Percentiles rank a stretch among this genome's conserved stretches.
Conservation (phyloP, 1,139 yeast species). For the Candida pseudoviswanathii region DNA sequence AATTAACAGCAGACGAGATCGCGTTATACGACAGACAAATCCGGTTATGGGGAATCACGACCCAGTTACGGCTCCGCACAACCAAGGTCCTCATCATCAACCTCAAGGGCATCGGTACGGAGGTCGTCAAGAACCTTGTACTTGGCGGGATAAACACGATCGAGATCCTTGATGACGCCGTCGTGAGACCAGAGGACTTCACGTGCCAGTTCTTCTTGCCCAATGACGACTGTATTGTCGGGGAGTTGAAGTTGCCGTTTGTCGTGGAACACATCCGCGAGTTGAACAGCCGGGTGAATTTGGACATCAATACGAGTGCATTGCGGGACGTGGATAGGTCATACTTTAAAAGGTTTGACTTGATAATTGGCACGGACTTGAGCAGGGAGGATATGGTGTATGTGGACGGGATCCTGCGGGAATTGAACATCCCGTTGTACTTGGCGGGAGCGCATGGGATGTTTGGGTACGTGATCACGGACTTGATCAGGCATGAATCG, state of each 20-base stretch:
- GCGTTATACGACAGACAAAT: constrained; percentile 95
- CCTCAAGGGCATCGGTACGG: constrained; percentile 74
- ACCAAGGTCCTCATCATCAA: constrained; percentile 71
- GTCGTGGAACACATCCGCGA: constrained; percentile 60
- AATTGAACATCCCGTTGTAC: constrained; percentile 63
- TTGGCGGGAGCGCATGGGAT: constrained; percentile 74
- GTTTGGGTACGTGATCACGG: constrained; percentile 81
- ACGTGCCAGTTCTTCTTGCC: constrained; percentile 80
- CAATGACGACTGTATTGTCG: constrained; percentile 48
- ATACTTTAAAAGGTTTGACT: constrained; percentile 62
- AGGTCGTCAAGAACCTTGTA: constrained; percentile 79
- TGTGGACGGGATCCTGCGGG: constrained; percentile 59
- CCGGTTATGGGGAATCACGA: constrained; percentile 94
- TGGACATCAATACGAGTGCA: constrained; percentile 41
- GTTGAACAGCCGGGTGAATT: constrained; percentile 74
- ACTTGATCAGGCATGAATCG: constrained; percentile 66
- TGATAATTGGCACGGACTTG: constrained; percentile 77
- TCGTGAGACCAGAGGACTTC: constrained; percentile 63
- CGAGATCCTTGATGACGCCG: constrained; percentile 64
- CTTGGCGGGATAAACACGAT: constrained; percentile 86
- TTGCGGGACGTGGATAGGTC: constrained; percentile 28
- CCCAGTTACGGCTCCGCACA: constrained; percentile 78
- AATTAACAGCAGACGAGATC: constrained; percentile 61
- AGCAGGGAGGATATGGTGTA: constrained; percentile 38
- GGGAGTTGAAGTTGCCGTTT: constrained; percentile 55